Conservation (phyloP, 129 eudicot genomes). For the Artemisia annua region DNA sequence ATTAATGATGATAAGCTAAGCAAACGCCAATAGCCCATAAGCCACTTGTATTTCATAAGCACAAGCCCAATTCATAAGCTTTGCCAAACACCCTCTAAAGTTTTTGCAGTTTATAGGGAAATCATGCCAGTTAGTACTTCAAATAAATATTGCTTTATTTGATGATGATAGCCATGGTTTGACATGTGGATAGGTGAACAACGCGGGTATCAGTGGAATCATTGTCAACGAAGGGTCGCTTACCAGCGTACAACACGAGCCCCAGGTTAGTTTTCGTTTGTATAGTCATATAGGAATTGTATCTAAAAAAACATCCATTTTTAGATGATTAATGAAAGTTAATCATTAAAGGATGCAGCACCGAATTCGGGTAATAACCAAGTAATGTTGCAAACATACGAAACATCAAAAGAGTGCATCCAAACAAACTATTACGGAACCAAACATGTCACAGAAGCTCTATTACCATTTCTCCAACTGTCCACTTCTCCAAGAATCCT, state of each 20-base stretch:
- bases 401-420: conserved; percentile 20
- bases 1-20: too few relatives aligned
- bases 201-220: conserved; percentile 24
- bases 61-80: too few relatives aligned
- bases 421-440: conserved; percentile 24
- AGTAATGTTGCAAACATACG: conserved; percentile 19
- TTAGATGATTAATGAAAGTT: not conserved
- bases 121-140: too few relatives aligned
- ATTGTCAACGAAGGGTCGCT: conserved; percentile 2
- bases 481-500: conserved; percentile 23
- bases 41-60: too few relatives aligned
- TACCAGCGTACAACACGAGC: not conserved
- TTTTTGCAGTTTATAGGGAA: too few relatives aligned
- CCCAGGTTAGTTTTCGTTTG: conserved; percentile 10
- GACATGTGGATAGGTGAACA: conserved; percentile 14
- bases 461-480: conserved; percentile 16
- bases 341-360: not conserved
- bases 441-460: conserved; percentile 28
- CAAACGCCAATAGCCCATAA: too few relatives aligned
- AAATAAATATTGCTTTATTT: not conserved
- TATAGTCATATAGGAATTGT: not conserved
- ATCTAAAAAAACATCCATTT: not conserved
- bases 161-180: not conserved
- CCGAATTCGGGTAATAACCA: not conserved
- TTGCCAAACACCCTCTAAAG: too few relatives aligned